A percentile compares a stretch with the other conserved stretches of the same genome.
These are phyloP conservation scores for Spironucleus salmonicida DNA, from an alignment of 208 protist genomes.

Conservation along the genomic window DNA sequence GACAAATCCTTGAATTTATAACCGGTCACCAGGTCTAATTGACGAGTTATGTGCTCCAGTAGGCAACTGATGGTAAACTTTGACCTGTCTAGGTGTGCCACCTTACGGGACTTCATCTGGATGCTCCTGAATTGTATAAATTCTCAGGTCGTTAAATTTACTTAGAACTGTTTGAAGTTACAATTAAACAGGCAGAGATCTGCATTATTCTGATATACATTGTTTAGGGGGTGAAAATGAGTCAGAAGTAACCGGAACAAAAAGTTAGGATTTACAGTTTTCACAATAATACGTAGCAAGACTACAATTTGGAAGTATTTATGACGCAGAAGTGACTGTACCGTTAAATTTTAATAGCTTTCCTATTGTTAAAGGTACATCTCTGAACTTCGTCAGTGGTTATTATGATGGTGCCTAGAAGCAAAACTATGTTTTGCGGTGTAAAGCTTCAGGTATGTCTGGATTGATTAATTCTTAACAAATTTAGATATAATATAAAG, in stretches of 20 bases:
- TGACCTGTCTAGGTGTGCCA: constrained; percentile 90
- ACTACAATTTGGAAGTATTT: neutral
- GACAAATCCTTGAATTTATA: constrained; percentile 73
- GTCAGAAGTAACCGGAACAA: neutral
- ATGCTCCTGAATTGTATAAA: constrained; percentile 25
- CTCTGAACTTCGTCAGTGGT: too few relatives aligned
- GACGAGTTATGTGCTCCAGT: constrained; percentile 70
- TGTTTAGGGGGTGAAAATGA: neutral
- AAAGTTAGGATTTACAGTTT: neutral
- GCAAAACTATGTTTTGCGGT: too few relatives aligned
- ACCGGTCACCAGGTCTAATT: constrained; percentile 78
- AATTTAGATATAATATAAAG: too few relatives aligned
- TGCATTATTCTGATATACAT: neutral
- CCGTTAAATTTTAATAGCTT: neutral
- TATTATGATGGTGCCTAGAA: too few relatives aligned
- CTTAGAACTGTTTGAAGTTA: neutral
- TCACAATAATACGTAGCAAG: constrained; percentile 18
- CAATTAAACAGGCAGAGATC: neutral
- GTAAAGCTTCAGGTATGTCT: too few relatives aligned
- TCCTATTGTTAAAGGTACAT: neutral
- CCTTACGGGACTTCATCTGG: constrained; percentile 58
- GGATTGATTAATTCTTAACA: too few relatives aligned
- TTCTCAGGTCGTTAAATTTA: neutral
- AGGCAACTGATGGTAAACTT: constrained; percentile 62
- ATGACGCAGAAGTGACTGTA: constrained; percentile 1